Evolutionary conservation across 2,329 filamentous ascomycete genomes (phyloP).

Genomic region (Pezicula carpinea): DNA sequence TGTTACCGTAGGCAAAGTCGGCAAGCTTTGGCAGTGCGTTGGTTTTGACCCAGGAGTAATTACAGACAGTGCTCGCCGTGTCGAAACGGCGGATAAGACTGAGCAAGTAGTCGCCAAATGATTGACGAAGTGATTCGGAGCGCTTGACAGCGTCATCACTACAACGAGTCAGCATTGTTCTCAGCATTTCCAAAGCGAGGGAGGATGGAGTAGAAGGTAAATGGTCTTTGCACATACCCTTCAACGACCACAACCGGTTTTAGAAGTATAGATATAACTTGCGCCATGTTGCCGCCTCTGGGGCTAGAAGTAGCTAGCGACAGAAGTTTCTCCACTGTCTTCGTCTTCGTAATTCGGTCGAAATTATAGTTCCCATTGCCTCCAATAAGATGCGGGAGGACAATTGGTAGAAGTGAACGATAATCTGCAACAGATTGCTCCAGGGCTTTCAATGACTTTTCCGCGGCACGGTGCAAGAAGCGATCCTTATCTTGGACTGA

Average conservation of each 20-base stretch:
- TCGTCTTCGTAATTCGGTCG: constrained; percentile 80
- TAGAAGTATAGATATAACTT: constrained; percentile 43
- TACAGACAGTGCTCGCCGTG: constrained; percentile 12
- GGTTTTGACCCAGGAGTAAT: constrained; percentile 19
- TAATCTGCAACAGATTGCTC: constrained; percentile 59
- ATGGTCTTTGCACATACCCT: constrained; percentile 28
- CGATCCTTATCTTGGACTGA: constrained; percentile 74
- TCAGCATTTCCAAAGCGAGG: neutral
- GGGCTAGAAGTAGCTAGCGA: constrained; percentile 12
- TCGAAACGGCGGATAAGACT: constrained; percentile 24
- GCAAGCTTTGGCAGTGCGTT: constrained; percentile 34
- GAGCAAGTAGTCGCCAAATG: constrained; percentile 28
- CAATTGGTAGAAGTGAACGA: constrained; percentile 51
- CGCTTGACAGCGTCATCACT: constrained; percentile 20
- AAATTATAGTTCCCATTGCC: constrained; percentile 72
- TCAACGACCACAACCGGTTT: constrained; percentile 36
- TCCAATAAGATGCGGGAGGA: constrained; percentile 65
- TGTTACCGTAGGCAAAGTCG: constrained; percentile 46
- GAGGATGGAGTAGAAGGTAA: no score
- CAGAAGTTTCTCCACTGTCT: constrained; percentile 65
- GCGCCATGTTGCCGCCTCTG: constrained; percentile 24
- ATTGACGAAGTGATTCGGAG: constrained; percentile 24
- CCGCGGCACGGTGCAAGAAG: constrained; percentile 74
- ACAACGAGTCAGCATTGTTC: constrained; percentile 2
- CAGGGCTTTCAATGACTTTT: constrained; percentile 69